A percentile compares a stretch with the other conserved stretches of the same genome.
These are phyloP conservation scores for Neofusicoccum sp. DNA, from an alignment of 2,329 filamentous ascomycete genomes.

Conservation along the genomic window DNA sequence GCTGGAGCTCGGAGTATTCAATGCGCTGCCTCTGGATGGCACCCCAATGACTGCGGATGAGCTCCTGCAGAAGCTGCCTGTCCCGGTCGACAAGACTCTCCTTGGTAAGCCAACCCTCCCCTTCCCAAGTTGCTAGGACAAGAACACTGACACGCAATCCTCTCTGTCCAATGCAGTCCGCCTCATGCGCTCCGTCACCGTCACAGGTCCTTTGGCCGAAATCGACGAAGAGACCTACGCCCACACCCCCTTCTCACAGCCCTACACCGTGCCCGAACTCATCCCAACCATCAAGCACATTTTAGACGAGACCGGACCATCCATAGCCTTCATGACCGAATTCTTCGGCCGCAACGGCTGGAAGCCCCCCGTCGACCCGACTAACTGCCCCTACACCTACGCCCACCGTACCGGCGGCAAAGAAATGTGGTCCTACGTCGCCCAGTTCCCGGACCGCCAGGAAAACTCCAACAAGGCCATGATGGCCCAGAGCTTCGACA, in stretches of 20 bases:
- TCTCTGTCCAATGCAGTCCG: background rate
- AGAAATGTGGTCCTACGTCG: background rate
- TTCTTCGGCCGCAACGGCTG: slow-evolving; percentile 13
- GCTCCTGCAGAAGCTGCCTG: background rate
- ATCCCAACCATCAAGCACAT: slow-evolving; percentile 10
- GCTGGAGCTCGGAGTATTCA: slow-evolving; percentile 15
- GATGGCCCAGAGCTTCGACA: background rate
- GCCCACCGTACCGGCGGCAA: slow-evolving; percentile 12
- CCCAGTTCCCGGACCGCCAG: slow-evolving; percentile 9
- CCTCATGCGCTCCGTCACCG: slow-evolving; percentile 8
- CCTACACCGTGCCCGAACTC: slow-evolving; percentile 8
- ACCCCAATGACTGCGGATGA: slow-evolving; percentile 11
- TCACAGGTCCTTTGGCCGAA: slow-evolving; percentile 1
- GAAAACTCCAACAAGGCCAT: slow-evolving; percentile 4
- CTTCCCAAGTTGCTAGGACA: background rate
- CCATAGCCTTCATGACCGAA: background rate
- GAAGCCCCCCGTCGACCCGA: slow-evolving; percentile 3
- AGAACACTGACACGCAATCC: too few relatives aligned
- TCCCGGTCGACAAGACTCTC: background rate
- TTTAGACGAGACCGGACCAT: background rate
- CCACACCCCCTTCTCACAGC: slow-evolving; percentile 8
- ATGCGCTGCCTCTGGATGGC: slow-evolving; percentile 1
- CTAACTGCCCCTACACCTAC: slow-evolving; percentile 16
- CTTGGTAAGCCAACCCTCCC: background rate
- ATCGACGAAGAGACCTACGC: slow-evolving; percentile 11